Base-by-base conservation (phyloP, 1,284 basidiomycete species). In the Grifola frondosa region DNA sequence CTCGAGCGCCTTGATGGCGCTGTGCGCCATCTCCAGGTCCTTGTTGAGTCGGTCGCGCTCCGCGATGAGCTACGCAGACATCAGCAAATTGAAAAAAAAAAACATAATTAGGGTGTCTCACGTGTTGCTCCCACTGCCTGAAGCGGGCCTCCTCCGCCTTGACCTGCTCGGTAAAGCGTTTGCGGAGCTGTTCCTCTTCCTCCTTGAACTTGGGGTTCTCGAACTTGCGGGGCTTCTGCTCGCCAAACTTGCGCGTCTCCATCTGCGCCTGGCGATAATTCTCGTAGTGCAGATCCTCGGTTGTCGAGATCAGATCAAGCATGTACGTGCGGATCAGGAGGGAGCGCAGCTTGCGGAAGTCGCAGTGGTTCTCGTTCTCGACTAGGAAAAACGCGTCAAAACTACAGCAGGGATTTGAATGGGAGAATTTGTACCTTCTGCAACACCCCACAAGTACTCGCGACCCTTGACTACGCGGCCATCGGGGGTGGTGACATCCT, bases 171-270 rank as follows among this genome's bases (percentile, higher is more conserved):
- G 96, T 99, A 71, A 99, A 99, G 50, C 94, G 83, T 78, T 96
- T 97, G 61, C 96, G 78, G 52, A 99, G 80, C 51, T 84, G 77
- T 69, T 99, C 96, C 67, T 99, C 96, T 70, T 99, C 96, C 69
- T 99, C 97, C 77, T 96, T 96, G 84, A 97, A 99, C 73, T 98
- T 98, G 60, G 97, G 97, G 71, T 99, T 99, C 72, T 99, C 96
- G 55, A 95, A 77, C 75, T 97, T 98, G 81, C 94, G 96, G 59
- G 97, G 92, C 76, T 98, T 98, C 57, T 94, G 86, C 70, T 99
- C 97, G 56, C 96, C 96, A 57, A 95, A 97, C 74, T 99, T 99
- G 71, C 97, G 87, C 15, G 96, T 98, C 78, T 99, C 97, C 97
- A 99, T 98, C 74, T 99, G 97, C 53, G 92, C 81, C 63, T 97